phyloP scores from a whole-genome alignment of 192 early-diverging fungal species.

The Radiomyces spectabilis region DNA sequence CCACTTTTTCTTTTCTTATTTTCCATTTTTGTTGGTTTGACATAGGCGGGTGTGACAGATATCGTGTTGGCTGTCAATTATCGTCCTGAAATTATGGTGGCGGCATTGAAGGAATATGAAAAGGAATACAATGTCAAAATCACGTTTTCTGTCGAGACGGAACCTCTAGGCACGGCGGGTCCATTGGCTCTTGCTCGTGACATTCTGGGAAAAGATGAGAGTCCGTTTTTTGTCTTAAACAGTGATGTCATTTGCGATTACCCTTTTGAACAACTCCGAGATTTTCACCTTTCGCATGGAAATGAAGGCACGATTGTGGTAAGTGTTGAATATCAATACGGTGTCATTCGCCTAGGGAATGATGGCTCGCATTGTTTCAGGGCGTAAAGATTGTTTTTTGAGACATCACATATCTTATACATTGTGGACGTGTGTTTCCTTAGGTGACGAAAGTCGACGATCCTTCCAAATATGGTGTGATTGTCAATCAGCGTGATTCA shows the following conservation, averaged over 20 bases:
- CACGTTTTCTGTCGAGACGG: conserved; percentile 93
- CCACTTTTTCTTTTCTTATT: background rate
- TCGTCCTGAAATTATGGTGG: conserved; percentile 96
- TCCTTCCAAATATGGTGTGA: conserved; percentile 98
- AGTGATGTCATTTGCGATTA: conserved; percentile 99
- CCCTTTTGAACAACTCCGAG: conserved; percentile 83
- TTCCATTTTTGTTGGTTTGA: conserved; percentile 3
- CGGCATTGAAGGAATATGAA: conserved; percentile 91
- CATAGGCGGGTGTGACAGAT: conserved; percentile 92
- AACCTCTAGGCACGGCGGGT: conserved; percentile 94
- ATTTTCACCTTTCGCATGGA: conserved; percentile 90
- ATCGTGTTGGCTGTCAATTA: conserved; percentile 99
- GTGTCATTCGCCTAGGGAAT: too few relatives aligned
- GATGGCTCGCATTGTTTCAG: too few relatives aligned
- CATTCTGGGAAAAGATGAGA: conserved; percentile 85
- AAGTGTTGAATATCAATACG: too few relatives aligned
- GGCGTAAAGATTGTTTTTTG: too few relatives aligned
- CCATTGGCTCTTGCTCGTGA: conserved; percentile 92
- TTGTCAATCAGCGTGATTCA: conserved; percentile 72
- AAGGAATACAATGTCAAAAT: conserved; percentile 86
- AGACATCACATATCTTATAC: too few relatives aligned
- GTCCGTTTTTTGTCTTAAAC: conserved; percentile 98
- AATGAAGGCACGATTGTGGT: conserved; percentile 92
- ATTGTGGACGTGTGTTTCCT: too few relatives aligned
- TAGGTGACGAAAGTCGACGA: conserved; percentile 93